These are phyloP conservation scores for Gillenia trifoliata DNA, from an alignment of 306 rosid genomes.

Conservation along the genomic window DNA sequence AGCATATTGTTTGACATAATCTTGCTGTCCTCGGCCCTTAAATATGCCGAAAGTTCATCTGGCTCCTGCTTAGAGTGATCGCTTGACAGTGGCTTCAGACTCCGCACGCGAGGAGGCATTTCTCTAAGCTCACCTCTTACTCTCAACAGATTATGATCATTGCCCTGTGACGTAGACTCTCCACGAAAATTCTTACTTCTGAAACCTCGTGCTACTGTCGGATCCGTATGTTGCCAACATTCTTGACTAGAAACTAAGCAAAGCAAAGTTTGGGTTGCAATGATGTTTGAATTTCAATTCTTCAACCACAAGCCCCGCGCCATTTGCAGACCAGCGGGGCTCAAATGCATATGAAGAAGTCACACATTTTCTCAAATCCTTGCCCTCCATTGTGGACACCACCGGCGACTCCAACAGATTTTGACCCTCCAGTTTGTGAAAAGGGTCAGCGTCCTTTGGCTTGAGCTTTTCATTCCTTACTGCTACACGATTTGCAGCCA, in stretches of 20 bases:
- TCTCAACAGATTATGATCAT: conserved; percentile 32
- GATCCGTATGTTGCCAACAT: conserved; percentile 21
- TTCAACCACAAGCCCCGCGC: conserved; percentile 26
- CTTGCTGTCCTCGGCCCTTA: conserved; percentile 28
- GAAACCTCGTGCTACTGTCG: conserved; percentile 22
- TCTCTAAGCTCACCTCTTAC: conserved; percentile 34
- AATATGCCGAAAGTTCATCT: conserved; percentile 28
- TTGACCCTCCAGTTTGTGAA: conserved; percentile 17
- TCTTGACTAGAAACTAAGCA: conserved; percentile 25
- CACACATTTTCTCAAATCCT: conserved; percentile 25
- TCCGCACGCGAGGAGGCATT: conserved; percentile 23
- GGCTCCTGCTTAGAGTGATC: conserved; percentile 20
- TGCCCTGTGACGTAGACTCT: conserved; percentile 20
- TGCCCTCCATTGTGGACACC: conserved; percentile 21
- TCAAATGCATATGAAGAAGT: conserved; percentile 40
- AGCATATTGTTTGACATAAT: conserved; percentile 30
- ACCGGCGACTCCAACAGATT: conserved; percentile 15
- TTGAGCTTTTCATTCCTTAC: conserved; percentile 25
- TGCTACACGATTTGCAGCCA: conserved; percentile 36
- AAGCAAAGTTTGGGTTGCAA: conserved; percentile 18
- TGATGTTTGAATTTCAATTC: conserved; percentile 27
- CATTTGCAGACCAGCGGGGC: conserved; percentile 24
- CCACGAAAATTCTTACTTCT: conserved; percentile 23
- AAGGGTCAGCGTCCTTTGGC: conserved; percentile 27
- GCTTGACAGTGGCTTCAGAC: conserved; percentile 16